phyloP scores from a whole-genome alignment of 441 rosid genomes.

The Croton setiger region DNA sequence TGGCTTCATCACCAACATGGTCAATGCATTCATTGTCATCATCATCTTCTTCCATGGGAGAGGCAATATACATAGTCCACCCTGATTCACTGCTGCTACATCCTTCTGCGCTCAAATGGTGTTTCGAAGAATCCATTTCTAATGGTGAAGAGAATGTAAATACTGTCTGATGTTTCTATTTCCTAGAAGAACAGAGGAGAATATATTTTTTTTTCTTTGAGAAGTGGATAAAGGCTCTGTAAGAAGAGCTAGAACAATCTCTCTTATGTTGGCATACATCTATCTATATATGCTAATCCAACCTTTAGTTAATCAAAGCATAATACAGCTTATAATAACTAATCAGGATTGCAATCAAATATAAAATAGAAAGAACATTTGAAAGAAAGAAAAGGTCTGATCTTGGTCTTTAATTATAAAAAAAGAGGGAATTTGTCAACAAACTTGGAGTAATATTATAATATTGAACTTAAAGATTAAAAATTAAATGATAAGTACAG shows the following conservation, averaged over 20 bases:
- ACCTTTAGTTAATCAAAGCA: slow-evolving; percentile 3
- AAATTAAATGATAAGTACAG: background rate
- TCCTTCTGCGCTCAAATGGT: slow-evolving; percentile 41
- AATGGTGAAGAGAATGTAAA: background rate
- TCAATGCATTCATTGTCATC: slow-evolving; percentile 39
- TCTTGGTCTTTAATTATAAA: background rate
- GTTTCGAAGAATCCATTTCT: slow-evolving; percentile 42
- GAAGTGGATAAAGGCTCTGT: slow-evolving; percentile 9
- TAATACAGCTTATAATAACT: slow-evolving; percentile 36
- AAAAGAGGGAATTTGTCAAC: background rate
- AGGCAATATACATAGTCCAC: slow-evolving; percentile 78
- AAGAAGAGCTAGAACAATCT: slow-evolving; percentile 18
- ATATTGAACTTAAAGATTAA: background rate
- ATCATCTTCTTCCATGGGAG: slow-evolving; percentile 63
- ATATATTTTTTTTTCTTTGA: background rate
- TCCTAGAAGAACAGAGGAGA: background rate
- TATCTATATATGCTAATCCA: slow-evolving; percentile 21
- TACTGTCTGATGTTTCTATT: background rate
- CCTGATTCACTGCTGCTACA: slow-evolving; percentile 96
- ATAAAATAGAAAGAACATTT: slow-evolving; percentile 10
- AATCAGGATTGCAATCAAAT: slow-evolving; percentile 17
- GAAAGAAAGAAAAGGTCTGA: background rate
- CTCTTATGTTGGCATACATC: slow-evolving; percentile 16
- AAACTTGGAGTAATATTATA: background rate
- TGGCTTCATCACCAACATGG: slow-evolving; percentile 26